Evolutionary conservation across 495 filamentous ascomycete genomes (phyloP), one percentile per base, ranked within the genome.

Genomic region (Aspergillus cavernicola): DNA sequence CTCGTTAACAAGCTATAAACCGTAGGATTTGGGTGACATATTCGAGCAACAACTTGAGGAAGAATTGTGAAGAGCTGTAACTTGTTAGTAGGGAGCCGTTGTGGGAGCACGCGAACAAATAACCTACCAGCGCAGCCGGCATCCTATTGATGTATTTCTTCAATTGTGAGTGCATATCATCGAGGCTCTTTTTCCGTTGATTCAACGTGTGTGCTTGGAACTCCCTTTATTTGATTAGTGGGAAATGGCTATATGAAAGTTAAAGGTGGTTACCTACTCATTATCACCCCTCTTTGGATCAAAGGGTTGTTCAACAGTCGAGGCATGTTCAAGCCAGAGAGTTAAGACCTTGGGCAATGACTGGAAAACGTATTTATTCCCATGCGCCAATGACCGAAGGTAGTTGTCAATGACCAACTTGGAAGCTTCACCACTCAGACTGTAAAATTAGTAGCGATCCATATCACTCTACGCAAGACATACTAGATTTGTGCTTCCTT

Each of bases 401-500:
- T 92, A 97, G 62, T 95, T 96, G 59, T 97, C 90, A 55, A 96
- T 86, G 23, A 97, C 89, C 11, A 96, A 79, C 66, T 89, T 95
- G 6, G 89, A 85, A 0, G 79, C 85, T 64, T 97, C 92, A 22
- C 95, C 93, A 13, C 75, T 87, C 37, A 81, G 57, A 55, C 73
- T 74, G 46, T 15, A 23, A 51, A 23, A 29, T 49, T 48, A 49
- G 41, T 58, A 33, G 53, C 37, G 35, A 18, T 41, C 16, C 3
- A 15, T 31, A 11, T n/a, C 12, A 11, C n/a, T 15, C 16, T 40
- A n/a, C 6, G 38, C 0, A 20, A 9, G 45, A 56, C 71, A 56
- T 60, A 76, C 73, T 78, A 86, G 23, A 72, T 66, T 20, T 75
- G 65, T 22, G 75, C 78, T 62, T 85, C 81, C 59, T 82, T 89